These are phyloP conservation scores for Vigna nakashimae DNA, from an alignment of 306 rosid species.

Conservation along the genomic window DNA sequence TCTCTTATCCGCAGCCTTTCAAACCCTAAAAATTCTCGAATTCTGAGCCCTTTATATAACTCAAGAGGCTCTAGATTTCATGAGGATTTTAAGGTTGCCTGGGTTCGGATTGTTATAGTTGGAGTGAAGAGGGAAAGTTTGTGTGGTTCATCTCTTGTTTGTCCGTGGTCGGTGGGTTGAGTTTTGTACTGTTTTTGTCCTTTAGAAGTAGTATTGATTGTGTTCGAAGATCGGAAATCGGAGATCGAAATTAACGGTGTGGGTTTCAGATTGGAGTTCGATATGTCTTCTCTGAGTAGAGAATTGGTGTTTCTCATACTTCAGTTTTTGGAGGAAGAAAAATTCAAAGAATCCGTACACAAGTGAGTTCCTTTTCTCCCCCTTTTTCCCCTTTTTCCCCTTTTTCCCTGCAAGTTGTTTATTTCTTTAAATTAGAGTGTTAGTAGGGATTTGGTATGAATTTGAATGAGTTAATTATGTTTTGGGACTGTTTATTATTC, in stretches of 20 bases:
- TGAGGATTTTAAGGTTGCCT: constrained; percentile 44
- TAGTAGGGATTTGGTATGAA: neutral
- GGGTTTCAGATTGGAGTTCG: constrained; percentile 35
- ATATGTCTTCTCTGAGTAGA: constrained; percentile 81
- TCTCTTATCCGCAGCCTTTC: constrained; percentile 60
- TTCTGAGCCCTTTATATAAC: constrained; percentile 43
- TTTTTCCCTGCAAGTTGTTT: neutral
- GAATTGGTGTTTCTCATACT: constrained; percentile 92
- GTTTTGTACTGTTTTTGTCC: constrained; percentile 27
- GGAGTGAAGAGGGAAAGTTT: neutral
- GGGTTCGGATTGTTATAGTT: constrained; percentile 47
- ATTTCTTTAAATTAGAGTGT: neutral
- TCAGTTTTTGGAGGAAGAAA: constrained; percentile 89
- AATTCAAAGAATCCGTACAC: constrained; percentile 76
- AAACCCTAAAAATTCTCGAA: constrained; percentile 77
- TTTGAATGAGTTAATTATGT: constrained; percentile 19
- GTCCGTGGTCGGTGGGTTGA: constrained; percentile 38
- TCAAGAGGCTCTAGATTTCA: constrained; percentile 21
- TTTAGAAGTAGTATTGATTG: neutral
- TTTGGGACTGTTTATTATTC: neutral
- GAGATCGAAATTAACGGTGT: constrained; percentile 30
- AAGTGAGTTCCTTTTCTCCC: constrained; percentile 50
- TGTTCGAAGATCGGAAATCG: constrained; percentile 44
- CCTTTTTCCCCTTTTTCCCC: neutral
- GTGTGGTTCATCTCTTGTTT: constrained; percentile 29